A percentile compares a stretch with the other conserved stretches of the same genome.
phyloP scores from a whole-genome alignment of 2,329 filamentous ascomycete genomes.

The Scedosporium dehoogii region DNA sequence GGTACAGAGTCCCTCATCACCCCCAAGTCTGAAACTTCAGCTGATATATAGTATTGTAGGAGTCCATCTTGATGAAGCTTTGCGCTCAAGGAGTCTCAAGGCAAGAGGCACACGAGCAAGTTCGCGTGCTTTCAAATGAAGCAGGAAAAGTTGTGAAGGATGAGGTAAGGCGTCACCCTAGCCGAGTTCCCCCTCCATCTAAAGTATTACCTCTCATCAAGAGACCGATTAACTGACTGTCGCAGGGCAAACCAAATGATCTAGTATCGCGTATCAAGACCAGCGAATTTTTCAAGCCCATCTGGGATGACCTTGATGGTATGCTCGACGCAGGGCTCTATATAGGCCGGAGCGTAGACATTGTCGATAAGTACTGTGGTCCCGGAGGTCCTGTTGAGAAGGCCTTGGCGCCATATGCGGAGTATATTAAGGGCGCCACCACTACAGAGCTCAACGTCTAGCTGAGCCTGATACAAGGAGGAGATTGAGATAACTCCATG shows the following conservation, averaged over 20 bases:
- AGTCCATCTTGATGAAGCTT: constrained; percentile 64
- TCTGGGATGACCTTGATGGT: constrained; percentile 57
- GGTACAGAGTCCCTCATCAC: too few species aligned
- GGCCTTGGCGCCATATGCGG: constrained; percentile 25
- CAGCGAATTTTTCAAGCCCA: constrained; percentile 64
- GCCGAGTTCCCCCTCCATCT: too few species aligned
- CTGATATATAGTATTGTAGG: constrained; percentile 1
- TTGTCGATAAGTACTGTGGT: constrained; percentile 36
- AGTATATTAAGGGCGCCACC: constrained; percentile 21
- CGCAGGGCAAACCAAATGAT: constrained; percentile 55
- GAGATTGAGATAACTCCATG: too few species aligned
- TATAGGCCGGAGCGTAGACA: constrained; percentile 32
- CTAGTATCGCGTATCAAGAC: constrained; percentile 67
- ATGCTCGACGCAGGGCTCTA: constrained; percentile 54
- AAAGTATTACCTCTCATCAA: too few species aligned
- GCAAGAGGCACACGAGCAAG: constrained; percentile 80
- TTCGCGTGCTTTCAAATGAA: constrained; percentile 72
- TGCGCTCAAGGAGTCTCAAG: constrained; percentile 59
- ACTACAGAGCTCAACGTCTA: constrained; percentile 30
- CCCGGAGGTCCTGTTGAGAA: constrained; percentile 26
- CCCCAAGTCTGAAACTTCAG: too few species aligned
- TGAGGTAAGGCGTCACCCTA: constrained; percentile 13
- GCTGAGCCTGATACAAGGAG: neutral
- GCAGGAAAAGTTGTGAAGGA: constrained; percentile 51
- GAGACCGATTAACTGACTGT: too few species aligned